Evolutionary conservation across 208 protist species (phyloP).

Genomic region (Trichomonas tenax): DNA sequence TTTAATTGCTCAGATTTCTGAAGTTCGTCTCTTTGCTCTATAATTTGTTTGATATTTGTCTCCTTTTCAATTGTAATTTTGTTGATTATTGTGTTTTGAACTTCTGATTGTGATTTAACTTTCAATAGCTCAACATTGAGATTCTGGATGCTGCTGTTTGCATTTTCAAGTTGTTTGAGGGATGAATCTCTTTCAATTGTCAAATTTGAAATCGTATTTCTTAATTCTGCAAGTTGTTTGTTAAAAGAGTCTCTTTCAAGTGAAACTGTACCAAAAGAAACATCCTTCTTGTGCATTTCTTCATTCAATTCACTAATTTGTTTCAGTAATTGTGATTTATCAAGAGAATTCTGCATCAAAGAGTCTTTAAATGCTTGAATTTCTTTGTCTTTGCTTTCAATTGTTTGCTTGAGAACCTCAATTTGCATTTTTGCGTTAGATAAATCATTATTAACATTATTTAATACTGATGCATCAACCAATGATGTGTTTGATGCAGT

Average conservation of each 20-base stretch:
- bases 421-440: not conserved
- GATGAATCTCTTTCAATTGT: not conserved
- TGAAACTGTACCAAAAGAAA: not conserved
- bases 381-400: not conserved
- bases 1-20: not conserved
- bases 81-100: no score
- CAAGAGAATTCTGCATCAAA: no score
- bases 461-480: not conserved
- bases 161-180: not conserved
- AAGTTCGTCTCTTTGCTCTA: not conserved
- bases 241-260: not conserved
- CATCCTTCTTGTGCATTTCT: no score
- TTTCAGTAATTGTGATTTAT: no score
- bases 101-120: no score
- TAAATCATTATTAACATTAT: not conserved
- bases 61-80: not conserved
- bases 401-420: not conserved
- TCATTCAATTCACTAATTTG: no score
- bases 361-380: not conserved
- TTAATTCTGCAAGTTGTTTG: not conserved
- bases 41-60: not conserved
- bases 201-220: not conserved
- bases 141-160: no score
- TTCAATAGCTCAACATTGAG: no score
- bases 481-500: not conserved